These are phyloP conservation scores for Cucurbita maxima DNA, from an alignment of 306 rosid genomes.

Conservation along the genomic window DNA sequence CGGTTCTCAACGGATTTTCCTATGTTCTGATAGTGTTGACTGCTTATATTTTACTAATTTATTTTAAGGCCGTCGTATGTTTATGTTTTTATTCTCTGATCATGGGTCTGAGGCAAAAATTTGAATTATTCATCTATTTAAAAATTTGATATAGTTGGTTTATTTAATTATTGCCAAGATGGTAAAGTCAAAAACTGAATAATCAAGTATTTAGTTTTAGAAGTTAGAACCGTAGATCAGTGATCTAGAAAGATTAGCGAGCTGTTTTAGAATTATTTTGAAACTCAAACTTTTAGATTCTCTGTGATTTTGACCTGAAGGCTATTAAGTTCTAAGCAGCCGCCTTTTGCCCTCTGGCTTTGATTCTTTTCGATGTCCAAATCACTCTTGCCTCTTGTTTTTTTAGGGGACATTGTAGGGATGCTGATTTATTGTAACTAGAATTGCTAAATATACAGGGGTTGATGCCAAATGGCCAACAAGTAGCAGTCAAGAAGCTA, in stretches of 20 bases:
- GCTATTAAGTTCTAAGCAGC: neutral
- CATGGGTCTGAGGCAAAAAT: neutral
- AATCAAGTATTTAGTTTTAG: too few species aligned
- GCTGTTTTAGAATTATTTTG: neutral
- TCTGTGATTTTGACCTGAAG: neutral
- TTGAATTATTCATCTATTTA: too few species aligned
- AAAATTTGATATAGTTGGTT: neutral
- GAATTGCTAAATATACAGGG: slow-evolving; percentile 35
- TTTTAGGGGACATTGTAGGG: neutral
- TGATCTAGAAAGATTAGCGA: neutral
- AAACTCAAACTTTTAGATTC: neutral
- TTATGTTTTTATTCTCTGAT: neutral
- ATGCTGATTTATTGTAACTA: neutral
- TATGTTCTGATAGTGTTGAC: neutral
- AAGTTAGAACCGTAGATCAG: too few species aligned
- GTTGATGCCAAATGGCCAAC: slow-evolving; percentile 73
- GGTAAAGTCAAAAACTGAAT: neutral
- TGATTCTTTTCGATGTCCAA: neutral
- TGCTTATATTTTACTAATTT: neutral
- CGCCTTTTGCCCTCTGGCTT: neutral
- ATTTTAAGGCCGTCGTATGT: neutral
- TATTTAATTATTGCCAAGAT: neutral
- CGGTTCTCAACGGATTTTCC: neutral
- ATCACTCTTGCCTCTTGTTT: neutral
- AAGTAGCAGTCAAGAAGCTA: slow-evolving; percentile 80